phyloP scores from a whole-genome alignment of 169 alveolate genomes.

The Toxoplasma gondii region DNA sequence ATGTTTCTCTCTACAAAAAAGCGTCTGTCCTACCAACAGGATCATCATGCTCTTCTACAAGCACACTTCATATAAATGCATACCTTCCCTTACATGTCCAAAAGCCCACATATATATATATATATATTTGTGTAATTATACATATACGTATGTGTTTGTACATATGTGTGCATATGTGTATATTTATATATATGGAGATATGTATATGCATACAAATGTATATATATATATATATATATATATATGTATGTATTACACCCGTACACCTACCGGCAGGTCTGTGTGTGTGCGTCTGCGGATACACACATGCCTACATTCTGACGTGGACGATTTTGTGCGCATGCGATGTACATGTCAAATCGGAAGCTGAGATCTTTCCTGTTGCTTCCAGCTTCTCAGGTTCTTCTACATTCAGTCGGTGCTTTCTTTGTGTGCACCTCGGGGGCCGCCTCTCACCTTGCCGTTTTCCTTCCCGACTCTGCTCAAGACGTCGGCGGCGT shows the following conservation, averaged over 20 bases:
- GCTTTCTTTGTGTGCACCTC: background rate
- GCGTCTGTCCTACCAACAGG: too few relatives aligned
- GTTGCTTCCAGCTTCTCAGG: background rate
- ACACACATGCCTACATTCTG: background rate
- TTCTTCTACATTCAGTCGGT: constrained; percentile 17
- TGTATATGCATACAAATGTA: too few relatives aligned
- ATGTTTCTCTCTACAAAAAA: too few relatives aligned
- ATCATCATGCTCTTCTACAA: too few relatives aligned
- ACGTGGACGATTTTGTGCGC: background rate
- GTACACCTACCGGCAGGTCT: too few relatives aligned
- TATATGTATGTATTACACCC: too few relatives aligned
- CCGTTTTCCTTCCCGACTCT: background rate
- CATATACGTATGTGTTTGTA: background rate
- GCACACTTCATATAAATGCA: background rate
- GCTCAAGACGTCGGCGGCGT: background rate
- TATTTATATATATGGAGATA: too few relatives aligned
- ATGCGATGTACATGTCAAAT: background rate
- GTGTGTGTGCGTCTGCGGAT: background rate
- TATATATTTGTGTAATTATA: background rate
- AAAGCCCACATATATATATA: background rate
- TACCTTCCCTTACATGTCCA: too few relatives aligned
- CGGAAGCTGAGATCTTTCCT: background rate
- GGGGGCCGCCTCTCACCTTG: constrained; percentile 2
- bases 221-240: too few relatives aligned
- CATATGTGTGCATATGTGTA: background rate